Conservation (phyloP, 1,284 basidiomycete genomes). For the Sphagnurus paluster region DNA sequence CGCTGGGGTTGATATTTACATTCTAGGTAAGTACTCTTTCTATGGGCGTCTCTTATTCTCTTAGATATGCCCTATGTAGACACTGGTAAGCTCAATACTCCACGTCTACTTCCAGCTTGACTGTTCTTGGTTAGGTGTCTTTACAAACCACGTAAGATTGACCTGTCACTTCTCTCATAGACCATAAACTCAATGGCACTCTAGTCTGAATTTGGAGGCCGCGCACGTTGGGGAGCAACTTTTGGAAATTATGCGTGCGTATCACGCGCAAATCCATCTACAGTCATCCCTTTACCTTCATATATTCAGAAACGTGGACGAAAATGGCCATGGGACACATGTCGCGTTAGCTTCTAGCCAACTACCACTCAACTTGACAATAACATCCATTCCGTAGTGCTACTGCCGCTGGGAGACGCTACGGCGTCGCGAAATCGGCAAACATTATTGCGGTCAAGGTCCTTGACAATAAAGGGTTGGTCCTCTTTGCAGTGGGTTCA, state of each 20-base stretch:
- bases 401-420: constrained; percentile 11
- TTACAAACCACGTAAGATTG: background rate
- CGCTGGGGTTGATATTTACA: too few species aligned
- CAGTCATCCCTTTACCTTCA: background rate
- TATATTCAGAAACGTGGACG: constrained; percentile 55
- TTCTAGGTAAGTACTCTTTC: background rate
- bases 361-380: background rate
- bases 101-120: background rate
- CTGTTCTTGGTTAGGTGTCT: background rate
- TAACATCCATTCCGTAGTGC: constrained; percentile 1
- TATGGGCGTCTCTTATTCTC: background rate
- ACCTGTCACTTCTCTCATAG: background rate
- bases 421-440: constrained; percentile 14
- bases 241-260: constrained; percentile 27
- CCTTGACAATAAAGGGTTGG: constrained; percentile 9
- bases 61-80: background rate
- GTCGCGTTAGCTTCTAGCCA: constrained; percentile 6
- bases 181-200: background rate
- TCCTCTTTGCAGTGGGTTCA: background rate
- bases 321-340: constrained; percentile 43
- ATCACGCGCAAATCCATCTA: background rate
- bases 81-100: background rate
- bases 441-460: constrained; percentile 14
- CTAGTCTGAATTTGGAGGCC: constrained; percentile 62
- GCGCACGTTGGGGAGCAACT: constrained; percentile 67